Evolutionary conservation across 1,139 yeast species (phyloP), one percentile per base, ranked within the genome.

Genomic region (Lodderomyces jiufengensis): DNA sequence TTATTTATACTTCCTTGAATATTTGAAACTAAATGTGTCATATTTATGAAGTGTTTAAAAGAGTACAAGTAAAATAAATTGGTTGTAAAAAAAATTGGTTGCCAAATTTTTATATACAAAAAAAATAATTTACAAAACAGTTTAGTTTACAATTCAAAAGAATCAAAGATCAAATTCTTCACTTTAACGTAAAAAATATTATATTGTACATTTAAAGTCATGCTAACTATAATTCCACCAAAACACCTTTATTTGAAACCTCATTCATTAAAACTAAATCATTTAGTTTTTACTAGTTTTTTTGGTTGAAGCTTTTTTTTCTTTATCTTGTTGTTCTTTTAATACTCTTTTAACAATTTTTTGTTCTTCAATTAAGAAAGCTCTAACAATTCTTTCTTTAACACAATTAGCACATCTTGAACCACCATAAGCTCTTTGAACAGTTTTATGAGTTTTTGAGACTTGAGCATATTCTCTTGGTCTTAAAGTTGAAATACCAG

Each of bases 401-500:
- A 90, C 97, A 78, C 96, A 86, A 86, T 82, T 84, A 64, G 95
- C 95, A 77, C 96, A 88, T 80, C 94, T 81, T 63, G 95, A 82
- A 71, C 98, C 98, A 78, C 98, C 98, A 90, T 92, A 92, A 63
- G 96, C 90, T 82, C 98, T 92, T 70, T 90, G 90, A 59, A 92
- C 98, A 56, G 96, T 84, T 83, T 92, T 90, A 80, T 84, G 86
- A 65, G 96, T 86, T 80, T 84, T 88, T 57, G 97, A 87, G 61
- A 90, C 80, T 61, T 78, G 75, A 58, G 97, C 97, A 79, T 85
- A 88, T 76, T 86, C 79, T 77, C 97, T 85, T 78, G 98, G 97
- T 82, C 98, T 87, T 66, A 90, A 78, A 59, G 95, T 76, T 55
- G 95, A 81, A 67, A 82, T 66, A 80, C 98, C 98, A 56, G 90